phyloP scores from a whole-genome alignment of 2,329 filamentous ascomycete genomes.

The Mycocentrospora acerina region DNA sequence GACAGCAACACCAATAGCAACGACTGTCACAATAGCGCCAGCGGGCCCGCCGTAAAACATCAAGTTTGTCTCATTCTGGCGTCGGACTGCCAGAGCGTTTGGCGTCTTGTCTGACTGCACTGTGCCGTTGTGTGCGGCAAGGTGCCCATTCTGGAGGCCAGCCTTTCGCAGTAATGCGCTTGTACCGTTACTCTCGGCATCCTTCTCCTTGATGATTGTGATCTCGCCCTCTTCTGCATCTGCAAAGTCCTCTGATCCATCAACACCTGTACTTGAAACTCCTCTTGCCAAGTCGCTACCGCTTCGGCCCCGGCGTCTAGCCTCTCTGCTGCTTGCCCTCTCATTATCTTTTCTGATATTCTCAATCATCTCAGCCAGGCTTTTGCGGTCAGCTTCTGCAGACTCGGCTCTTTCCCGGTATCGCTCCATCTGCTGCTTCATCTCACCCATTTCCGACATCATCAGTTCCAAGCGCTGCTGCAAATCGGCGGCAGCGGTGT shows the following conservation, averaged over 20 bases:
- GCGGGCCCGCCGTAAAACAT: constrained; percentile 42
- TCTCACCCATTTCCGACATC: constrained; percentile 75
- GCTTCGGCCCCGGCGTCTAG: constrained; percentile 29
- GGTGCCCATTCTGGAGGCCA: constrained; percentile 34
- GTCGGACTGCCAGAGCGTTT: constrained; percentile 28
- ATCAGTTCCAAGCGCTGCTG: constrained; percentile 75
- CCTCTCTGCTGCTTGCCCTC: constrained; percentile 41
- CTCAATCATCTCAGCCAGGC: constrained; percentile 83
- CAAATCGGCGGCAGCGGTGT: constrained; percentile 50
- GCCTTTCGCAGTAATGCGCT: constrained; percentile 17
- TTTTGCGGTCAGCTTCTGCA: constrained; percentile 78
- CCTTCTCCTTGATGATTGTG: constrained; percentile 38
- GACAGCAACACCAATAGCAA: constrained; percentile 43
- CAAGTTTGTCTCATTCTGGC: constrained; percentile 28
- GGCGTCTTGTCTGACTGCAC: constrained; percentile 21
- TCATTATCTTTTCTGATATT: constrained; percentile 71
- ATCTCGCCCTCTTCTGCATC: constrained; percentile 39
- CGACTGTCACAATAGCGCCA: constrained; percentile 42
- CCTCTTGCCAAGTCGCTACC: constrained; percentile 16
- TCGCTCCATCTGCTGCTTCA: constrained; percentile 76
- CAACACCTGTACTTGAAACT: constrained; percentile 7
- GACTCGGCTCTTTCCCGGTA: constrained; percentile 77
- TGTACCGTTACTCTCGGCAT: constrained; percentile 27
- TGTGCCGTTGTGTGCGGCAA: constrained; percentile 22
- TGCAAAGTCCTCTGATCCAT: constrained; percentile 20